A percentile compares a stretch with the other conserved stretches of the same genome.
Evolutionary conservation across 1,284 basidiomycete genomes (phyloP).

Genomic region (Papiliotrema terrestris): DNA sequence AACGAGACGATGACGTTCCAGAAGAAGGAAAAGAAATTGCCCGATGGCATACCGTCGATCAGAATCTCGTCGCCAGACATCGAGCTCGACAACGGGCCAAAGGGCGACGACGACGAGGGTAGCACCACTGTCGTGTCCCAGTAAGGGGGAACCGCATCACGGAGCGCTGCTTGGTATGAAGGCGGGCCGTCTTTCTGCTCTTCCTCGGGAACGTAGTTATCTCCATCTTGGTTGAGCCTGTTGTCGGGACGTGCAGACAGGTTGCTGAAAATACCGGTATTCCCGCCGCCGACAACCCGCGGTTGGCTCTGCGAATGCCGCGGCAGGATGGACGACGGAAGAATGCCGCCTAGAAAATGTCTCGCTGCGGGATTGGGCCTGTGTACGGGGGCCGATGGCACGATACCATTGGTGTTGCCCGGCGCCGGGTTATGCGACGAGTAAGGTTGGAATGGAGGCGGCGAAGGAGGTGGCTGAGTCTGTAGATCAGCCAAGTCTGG

Average conservation of each 20-base stretch:
- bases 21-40: constrained; percentile 52
- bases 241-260: constrained; percentile 80
- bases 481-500: too few relatives aligned
- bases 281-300: constrained; percentile 58
- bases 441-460: constrained; percentile 64
- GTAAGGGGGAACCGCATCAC: constrained; percentile 89
- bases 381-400: constrained; percentile 57
- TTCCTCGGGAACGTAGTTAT: constrained; percentile 69
- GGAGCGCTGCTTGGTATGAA: constrained; percentile 83
- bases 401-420: constrained; percentile 74
- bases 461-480: constrained; percentile 65
- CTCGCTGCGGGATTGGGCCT: constrained; percentile 54
- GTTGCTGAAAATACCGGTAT: constrained; percentile 96
- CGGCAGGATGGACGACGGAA: constrained; percentile 69
- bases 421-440: constrained; percentile 60
- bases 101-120: constrained; percentile 48
- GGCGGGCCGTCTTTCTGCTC: constrained; percentile 78
- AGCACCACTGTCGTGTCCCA: constrained; percentile 95
- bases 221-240: constrained; percentile 60
- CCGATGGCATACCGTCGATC: constrained; percentile 57
- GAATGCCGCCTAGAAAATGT: constrained; percentile 64
- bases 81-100: constrained; percentile 49
- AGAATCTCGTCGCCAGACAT: constrained; percentile 55
- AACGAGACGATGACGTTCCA: constrained; percentile 73
- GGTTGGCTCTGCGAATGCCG: constrained; percentile 33